Evolutionary conservation across 2,329 filamentous ascomycete species (phyloP), one percentile per base, ranked within the genome.

Genomic region (Fusarium brachygibbosum): DNA sequence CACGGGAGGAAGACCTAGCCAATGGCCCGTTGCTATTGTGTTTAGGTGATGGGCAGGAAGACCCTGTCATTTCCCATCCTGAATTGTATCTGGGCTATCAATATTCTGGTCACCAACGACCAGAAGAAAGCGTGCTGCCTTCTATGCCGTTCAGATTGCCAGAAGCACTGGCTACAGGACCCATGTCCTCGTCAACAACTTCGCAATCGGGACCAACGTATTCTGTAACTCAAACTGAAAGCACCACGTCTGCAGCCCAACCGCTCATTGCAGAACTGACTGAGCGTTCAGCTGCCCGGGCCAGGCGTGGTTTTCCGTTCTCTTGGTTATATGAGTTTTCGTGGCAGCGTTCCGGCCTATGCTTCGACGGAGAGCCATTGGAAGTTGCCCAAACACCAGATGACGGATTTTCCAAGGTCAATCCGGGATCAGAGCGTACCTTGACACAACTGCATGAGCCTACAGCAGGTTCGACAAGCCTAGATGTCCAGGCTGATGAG

Each of bases 141-240:
- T 19, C 4, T 0, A 0, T 50, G 5, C 29, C 31, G 3, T 17
- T 1, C 0, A 2, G 14, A 12, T 1, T 13, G 1, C 1, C 6
- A 1, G 21, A 19, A 13, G 0, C 14, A 35, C 11, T 1, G 0
- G 16, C 0, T 2, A 2, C n/a, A 1, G 19, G 28, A 6, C 9
- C 1, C 2, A 19, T 48, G 25, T 16, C 61, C 14, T 3, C 1
- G 4, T 50, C 62, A 3, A n/a, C 34, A 0, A 1, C 29, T 9
- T 66, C 56, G 0, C 50, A 29, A 1, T 52, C 50, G 0, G 62
- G 64, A 2, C 2, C 13, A 8, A 62, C 35, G 1, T 6, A 28
- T 1, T 10, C 62, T 31, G 3, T n/a, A 1, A n/a, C n/a, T 55
- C 55, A 16, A n/a, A 6, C 11, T 12, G 13, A 37, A 6, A 40